Percentiles rank a stretch among this genome's conserved stretches.
phyloP scores from a whole-genome alignment of 768 basidiomycete species.

The Boletus fagicola region DNA sequence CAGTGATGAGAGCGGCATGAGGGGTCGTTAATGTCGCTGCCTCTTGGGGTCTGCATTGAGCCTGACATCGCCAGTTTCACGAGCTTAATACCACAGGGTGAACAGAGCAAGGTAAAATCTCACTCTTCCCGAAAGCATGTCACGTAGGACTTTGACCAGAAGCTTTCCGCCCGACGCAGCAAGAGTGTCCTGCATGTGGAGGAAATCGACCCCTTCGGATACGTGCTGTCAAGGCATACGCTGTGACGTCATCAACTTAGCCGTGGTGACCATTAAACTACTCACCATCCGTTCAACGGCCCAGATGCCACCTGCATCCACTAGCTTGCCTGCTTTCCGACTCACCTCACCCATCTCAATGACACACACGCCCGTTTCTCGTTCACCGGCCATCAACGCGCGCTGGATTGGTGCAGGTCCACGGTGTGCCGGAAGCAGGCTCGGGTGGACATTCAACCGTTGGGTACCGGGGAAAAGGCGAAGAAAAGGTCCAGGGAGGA shows the following conservation, averaged over 20 bases:
- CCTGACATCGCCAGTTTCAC: slow-evolving; percentile 36
- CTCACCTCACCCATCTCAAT: slow-evolving; percentile 65
- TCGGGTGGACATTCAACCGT: slow-evolving; percentile 87
- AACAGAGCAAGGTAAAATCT: slow-evolving; percentile 5
- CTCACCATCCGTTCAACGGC: slow-evolving; percentile 52
- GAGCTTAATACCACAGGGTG: not conserved
- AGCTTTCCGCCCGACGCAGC: slow-evolving; percentile 65
- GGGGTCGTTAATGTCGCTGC: slow-evolving; percentile 30
- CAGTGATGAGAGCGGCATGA: slow-evolving; percentile 45
- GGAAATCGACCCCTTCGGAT: slow-evolving; percentile 51
- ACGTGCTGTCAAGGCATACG: slow-evolving; percentile 43
- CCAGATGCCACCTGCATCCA: slow-evolving; percentile 79
- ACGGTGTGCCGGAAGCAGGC: slow-evolving; percentile 81
- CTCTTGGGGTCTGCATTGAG: slow-evolving; percentile 47
- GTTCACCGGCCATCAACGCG: slow-evolving; percentile 64
- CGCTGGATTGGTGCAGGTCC: slow-evolving; percentile 91
- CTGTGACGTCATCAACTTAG: not conserved
- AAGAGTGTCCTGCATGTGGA: slow-evolving; percentile 53
- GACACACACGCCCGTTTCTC: slow-evolving; percentile 76
- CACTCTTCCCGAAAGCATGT: slow-evolving; percentile 58
- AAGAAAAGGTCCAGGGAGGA: slow-evolving; percentile 65
- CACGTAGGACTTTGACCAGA: slow-evolving; percentile 66
- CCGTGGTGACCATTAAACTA: slow-evolving; percentile 4
- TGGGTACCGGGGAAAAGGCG: slow-evolving; percentile 54
- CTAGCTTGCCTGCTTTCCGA: slow-evolving; percentile 49